These are phyloP conservation scores for Linnemannia exigua DNA, from an alignment of 192 early-diverging fungal species.

Conservation along the genomic window DNA sequence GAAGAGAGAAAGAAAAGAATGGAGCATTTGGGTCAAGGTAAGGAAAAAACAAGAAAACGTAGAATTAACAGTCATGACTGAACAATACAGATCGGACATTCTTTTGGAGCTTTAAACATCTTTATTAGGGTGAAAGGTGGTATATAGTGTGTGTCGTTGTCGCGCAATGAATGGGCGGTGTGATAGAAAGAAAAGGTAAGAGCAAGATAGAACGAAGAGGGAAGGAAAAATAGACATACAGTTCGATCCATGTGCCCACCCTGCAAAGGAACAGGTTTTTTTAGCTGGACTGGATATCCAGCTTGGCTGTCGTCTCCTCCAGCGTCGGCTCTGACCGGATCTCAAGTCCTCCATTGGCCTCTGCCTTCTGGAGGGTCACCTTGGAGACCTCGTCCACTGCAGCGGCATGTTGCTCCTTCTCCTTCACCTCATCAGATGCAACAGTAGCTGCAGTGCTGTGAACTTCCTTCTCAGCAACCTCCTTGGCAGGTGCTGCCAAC, in stretches of 20 bases:
- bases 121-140: not conserved
- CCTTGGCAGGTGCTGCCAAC: not conserved
- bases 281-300: slow-evolving; percentile 32
- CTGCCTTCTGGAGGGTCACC: slow-evolving; percentile 6
- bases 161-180: not conserved
- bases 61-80: not conserved
- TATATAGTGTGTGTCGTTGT: not conserved
- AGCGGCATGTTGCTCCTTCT: not conserved
- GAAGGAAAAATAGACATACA: not conserved
- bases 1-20: not conserved
- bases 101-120: not conserved
- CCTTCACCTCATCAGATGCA: slow-evolving; percentile 13
- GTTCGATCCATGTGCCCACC: not conserved
- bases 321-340: slow-evolving; percentile 16
- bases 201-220: not conserved
- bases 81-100: not conserved
- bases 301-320: slow-evolving; percentile 35
- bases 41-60: slow-evolving; percentile 1
- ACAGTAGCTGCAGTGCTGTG: slow-evolving; percentile 7
- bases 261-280: not conserved
- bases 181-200: not conserved
- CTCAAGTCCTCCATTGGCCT: slow-evolving; percentile 26
- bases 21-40: not conserved
- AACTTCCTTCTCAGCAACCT: not conserved
- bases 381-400: slow-evolving; percentile 14